These are phyloP conservation scores for Cyberlindnera lachancei DNA, from an alignment of 805 yeast genomes.

Conservation along the genomic window DNA sequence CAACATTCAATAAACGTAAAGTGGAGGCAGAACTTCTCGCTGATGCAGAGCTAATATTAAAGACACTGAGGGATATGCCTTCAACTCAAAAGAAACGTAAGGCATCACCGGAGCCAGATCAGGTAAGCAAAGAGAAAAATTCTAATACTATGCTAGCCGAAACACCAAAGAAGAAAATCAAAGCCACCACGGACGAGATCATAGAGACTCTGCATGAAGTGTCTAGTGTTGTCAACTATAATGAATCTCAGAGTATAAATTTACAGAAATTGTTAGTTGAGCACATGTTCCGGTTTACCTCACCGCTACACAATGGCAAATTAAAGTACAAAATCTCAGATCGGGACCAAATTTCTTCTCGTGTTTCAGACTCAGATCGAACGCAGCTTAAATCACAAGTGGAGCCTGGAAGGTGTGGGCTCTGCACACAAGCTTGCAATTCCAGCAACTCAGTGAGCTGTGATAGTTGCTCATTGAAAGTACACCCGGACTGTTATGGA, in stretches of 20 bases:
- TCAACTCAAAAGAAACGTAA: conserved; percentile 2
- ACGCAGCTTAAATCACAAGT: too few relatives aligned
- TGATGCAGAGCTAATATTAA: conserved; percentile 51
- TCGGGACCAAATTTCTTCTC: too few relatives aligned
- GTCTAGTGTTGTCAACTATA: not conserved
- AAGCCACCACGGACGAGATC: too few relatives aligned
- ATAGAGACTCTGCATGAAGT: too few relatives aligned
- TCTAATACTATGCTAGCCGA: too few relatives aligned
- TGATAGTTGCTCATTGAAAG: conserved; percentile 56
- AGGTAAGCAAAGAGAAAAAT: too few relatives aligned
- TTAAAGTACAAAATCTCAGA: conserved; percentile 1
- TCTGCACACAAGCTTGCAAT: conserved; percentile 15
- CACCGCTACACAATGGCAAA: conserved; percentile 1
- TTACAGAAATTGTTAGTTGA: not conserved
- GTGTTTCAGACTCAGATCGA: too few relatives aligned
- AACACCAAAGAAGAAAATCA: conserved; percentile 2
- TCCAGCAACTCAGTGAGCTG: conserved; percentile 44
- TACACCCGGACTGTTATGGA: conserved; percentile 71
- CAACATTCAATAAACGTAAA: conserved; percentile 49
- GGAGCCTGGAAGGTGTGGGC: not conserved
- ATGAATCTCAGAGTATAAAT: not conserved
- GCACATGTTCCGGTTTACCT: conserved; percentile 1
- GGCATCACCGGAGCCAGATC: too few relatives aligned
- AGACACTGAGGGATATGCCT: conserved; percentile 2
- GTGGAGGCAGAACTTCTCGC: conserved; percentile 60